Base-by-base conservation (phyloP, 176 grass and related monocot species). In the Musa beccarii region DNA sequence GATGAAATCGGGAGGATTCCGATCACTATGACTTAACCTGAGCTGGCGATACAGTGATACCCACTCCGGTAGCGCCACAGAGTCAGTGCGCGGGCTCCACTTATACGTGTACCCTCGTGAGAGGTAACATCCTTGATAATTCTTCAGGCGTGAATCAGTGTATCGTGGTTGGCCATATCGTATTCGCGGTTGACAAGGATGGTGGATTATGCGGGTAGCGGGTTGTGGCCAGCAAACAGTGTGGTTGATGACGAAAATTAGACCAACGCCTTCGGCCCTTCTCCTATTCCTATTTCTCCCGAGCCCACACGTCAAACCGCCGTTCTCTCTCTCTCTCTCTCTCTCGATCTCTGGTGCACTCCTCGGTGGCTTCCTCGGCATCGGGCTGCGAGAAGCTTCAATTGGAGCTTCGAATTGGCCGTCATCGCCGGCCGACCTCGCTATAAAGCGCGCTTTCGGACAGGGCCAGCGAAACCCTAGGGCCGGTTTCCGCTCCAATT, bases 381-480 rank as follows among this genome's bases (percentile, higher is more conserved):
- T 51, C 49, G 8, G 4, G 50, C 68, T 49, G 10, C 63, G 22
- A 21, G n/a, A 66, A 51, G 29, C 49, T 17, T 51, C 49, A 19
- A 70, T 70, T 70, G 16, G 68, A n/a, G 4, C 15, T 19, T 17
- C 16, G 17, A 51, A 70, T 51, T 52, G 2, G 10, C 23, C 68
- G 65, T 12, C 14, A 1, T 13, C 26, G 8, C 1, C 68, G 17
- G 9, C 34, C 34, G 34, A 43, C 34, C 34, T 43, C 34, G 34
- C 34, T 5, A 4, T 43, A 6, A 43, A 43, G 34, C 34, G 34
- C 16, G 66, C 16, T 21, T 16, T 51, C 43, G 68, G 43, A 49
- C 16, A 0, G 17, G 4, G 17, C 68, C 2, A 70, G 21, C 72
- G 72, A 56, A 74, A 74, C 72, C 72, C 72, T 74, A 74, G 72